Evolutionary conservation across 1,284 basidiomycete species (phyloP), one percentile per base, ranked within the genome.

Genomic region (Malassezia pachydermatis): DNA sequence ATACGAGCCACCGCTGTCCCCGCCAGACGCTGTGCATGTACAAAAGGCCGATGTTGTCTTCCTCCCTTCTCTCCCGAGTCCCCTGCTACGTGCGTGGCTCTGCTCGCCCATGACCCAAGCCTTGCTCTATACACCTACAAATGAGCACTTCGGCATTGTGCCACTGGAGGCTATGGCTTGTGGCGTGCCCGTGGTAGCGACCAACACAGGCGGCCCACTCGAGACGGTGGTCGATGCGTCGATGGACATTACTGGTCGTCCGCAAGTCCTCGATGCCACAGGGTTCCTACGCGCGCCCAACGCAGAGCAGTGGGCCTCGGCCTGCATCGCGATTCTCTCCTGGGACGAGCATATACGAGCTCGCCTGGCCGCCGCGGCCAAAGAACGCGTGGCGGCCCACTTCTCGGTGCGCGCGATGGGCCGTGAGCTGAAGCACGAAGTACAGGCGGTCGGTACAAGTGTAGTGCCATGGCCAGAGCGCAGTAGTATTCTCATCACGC

Each of bases 101-200:
- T 49, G 57, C 13, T 55, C 59, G 41, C 42, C 45, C 4, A 27
- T 39, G 17, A 57, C 58, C 10, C 46, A 46, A 5, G 61, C 54
- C 6, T 76, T 98, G 0, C 77, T 96, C 3, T 98, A 98, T 72
- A 98, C 94, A 0, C 92, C 94, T 0, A 77, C 80, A 2, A 90
- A 94, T 72, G 92, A 98, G 68, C 92, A 98, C 72, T 94, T 98
- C 68, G 92, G 92, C 2, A 96, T 98, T 60, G 90, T 86, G 0
- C 92, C 92, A 0, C 79, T 96, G 5, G 94, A 98, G 72, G 90
- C 82, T 0, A 95, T 96, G 88, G 80, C 83, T 2, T 89, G 84
- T 54, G 86, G 88, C 1, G 71, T 96, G 0, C 88, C 89, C 0
- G 85, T 98, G 0, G 73, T 98, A 5, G 89, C 89, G 0, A 86